Conservation (phyloP, 129 eudicot genomes). For the Lactuca saligna region DNA sequence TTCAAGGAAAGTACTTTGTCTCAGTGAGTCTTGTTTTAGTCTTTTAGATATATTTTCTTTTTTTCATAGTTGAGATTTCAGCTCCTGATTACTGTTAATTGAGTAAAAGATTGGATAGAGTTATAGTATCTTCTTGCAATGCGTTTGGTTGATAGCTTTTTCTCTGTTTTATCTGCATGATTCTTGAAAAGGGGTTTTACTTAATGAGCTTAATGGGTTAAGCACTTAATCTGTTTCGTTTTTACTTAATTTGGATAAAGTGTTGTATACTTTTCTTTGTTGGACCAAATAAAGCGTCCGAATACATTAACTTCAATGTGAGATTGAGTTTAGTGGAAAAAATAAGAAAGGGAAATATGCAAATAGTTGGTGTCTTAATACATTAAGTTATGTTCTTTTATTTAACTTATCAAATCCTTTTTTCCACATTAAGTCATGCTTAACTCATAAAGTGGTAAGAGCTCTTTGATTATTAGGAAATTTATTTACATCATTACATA, state of each 20-base stretch:
- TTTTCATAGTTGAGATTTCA: slow-evolving; percentile 25
- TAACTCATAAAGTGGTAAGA: not conserved
- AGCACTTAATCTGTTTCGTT: too few relatives aligned
- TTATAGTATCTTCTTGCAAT: slow-evolving; percentile 6
- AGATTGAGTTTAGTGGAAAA: too few relatives aligned
- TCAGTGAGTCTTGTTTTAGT: slow-evolving; percentile 17
- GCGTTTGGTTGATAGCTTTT: slow-evolving; percentile 23
- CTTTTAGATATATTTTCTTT: slow-evolving; percentile 29
- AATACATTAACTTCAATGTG: too few relatives aligned
- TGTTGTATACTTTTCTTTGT: too few relatives aligned
- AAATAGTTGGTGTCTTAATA: too few relatives aligned
- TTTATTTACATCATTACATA: slow-evolving; percentile 30
- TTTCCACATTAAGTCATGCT: too few relatives aligned
- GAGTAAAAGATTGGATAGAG: slow-evolving; percentile 23
- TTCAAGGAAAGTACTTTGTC: slow-evolving; percentile 3
- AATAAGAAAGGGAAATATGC: too few relatives aligned
- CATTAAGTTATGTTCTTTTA: too few relatives aligned
- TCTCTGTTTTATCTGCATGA: not conserved
- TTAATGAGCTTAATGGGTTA: not conserved
- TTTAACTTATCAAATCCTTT: too few relatives aligned
- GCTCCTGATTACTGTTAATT: slow-evolving; percentile 18
- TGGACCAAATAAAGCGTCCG: too few relatives aligned
- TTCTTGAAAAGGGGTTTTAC: slow-evolving; percentile 1
- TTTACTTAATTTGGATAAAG: too few relatives aligned
- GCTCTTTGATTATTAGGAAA: slow-evolving; percentile 17